Evolutionary conservation across 2,329 filamentous ascomycete genomes (phyloP).

Genomic region (Fusarium oxysporum): DNA sequence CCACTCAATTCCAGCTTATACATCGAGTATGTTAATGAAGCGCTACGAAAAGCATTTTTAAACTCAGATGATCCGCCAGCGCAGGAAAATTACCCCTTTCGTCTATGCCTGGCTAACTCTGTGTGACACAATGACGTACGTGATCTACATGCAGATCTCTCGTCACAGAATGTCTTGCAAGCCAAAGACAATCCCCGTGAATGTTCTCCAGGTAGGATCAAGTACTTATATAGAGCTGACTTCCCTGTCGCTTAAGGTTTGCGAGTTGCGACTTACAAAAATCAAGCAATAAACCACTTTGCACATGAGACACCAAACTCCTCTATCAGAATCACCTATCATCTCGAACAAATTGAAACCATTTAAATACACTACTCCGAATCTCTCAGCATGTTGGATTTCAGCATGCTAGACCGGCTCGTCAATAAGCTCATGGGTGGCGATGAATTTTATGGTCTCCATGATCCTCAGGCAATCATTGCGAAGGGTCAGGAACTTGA

Average conservation of each 20-base stretch:
- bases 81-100: background rate
- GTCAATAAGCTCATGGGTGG: background rate
- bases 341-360: background rate
- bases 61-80: background rate
- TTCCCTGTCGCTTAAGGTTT: accelerated
- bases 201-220: background rate
- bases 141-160: background rate
- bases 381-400: background rate
- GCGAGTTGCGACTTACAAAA: accelerated
- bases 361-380: accelerated
- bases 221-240: background rate
- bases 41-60: background rate
- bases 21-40: accelerated
- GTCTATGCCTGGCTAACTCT: background rate
- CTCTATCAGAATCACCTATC: accelerated
- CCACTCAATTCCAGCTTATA: background rate
- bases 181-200: background rate
- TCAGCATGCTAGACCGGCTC: background rate
- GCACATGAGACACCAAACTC: background rate
- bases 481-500: background rate
- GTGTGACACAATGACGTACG: background rate
- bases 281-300: no score
- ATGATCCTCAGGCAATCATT: background rate
- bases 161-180: background rate
- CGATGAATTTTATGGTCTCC: background rate